These are phyloP conservation scores for Ophiostoma perfectum DNA, from an alignment of 2,329 filamentous ascomycete species.

Conservation along the genomic window DNA sequence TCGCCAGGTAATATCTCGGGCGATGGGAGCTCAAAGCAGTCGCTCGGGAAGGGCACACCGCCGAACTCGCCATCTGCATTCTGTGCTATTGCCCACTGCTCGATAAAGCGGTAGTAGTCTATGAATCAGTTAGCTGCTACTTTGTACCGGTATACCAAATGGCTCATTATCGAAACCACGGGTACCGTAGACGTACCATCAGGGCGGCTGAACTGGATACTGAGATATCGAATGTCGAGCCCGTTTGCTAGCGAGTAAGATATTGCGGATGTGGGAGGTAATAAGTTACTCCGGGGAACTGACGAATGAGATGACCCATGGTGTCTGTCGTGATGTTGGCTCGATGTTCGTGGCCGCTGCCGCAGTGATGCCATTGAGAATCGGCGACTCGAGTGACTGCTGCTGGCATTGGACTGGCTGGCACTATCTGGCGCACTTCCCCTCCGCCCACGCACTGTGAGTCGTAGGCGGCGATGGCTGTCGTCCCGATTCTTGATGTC, in stretches of 20 bases:
- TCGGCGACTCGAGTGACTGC: slow-evolving; percentile 30
- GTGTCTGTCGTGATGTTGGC: slow-evolving; percentile 11
- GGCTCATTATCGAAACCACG: no score
- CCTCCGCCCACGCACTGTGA: slow-evolving; percentile 39
- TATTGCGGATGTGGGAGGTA: slow-evolving; percentile 18
- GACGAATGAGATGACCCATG: slow-evolving; percentile 15
- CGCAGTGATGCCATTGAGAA: slow-evolving; percentile 43
- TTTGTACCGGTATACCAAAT: no score
- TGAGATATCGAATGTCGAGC: slow-evolving; percentile 45
- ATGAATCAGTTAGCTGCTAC: slow-evolving; percentile 8
- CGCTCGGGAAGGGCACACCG: slow-evolving; percentile 42
- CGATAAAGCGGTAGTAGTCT: slow-evolving; percentile 45
- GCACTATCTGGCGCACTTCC: slow-evolving; percentile 38
- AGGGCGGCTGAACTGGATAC: slow-evolving; percentile 45
- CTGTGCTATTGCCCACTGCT: slow-evolving; percentile 44
- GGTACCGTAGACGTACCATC: slow-evolving; percentile 36
- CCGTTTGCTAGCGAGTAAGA: slow-evolving; percentile 28
- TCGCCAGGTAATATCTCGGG: slow-evolving; percentile 39
- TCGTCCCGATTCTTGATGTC: slow-evolving; percentile 45
- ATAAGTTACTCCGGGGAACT: slow-evolving; percentile 20
- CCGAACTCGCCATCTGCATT: slow-evolving; percentile 43
- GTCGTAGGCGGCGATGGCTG: slow-evolving; percentile 41
- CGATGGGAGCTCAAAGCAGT: slow-evolving; percentile 44
- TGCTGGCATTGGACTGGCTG: slow-evolving; percentile 21
- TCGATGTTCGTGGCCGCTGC: slow-evolving; percentile 32